Percentiles rank a stretch among this genome's conserved stretches.
phyloP scores from a whole-genome alignment of 192 early-diverging fungal genomes.

The Umbelopsis ramanniana region DNA sequence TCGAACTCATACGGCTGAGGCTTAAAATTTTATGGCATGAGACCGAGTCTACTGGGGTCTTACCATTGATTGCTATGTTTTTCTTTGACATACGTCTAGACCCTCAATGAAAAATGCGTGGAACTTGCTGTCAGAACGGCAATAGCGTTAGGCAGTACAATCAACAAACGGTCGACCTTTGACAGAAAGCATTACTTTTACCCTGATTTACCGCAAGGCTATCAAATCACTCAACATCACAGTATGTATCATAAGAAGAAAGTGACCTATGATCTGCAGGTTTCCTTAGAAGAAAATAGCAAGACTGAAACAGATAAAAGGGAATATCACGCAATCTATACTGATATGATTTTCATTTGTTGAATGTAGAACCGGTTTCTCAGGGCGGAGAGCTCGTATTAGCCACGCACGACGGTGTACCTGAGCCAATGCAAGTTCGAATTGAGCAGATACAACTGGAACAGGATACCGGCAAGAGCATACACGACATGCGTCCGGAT shows the following conservation, averaged over 20 bases:
- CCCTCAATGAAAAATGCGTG: constrained; percentile 76
- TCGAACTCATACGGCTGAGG: not conserved
- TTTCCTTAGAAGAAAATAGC: no score
- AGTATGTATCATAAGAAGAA: constrained; percentile 33
- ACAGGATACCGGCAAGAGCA: constrained; percentile 90
- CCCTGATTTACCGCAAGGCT: constrained; percentile 88
- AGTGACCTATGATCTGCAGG: no score
- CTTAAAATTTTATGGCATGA: not conserved
- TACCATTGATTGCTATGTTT: not conserved
- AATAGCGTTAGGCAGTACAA: constrained; percentile 66
- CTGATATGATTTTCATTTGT: not conserved
- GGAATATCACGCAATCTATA: not conserved
- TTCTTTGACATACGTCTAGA: constrained; percentile 30
- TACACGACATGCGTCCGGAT: constrained; percentile 63
- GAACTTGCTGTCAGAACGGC: constrained; percentile 74
- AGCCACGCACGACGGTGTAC: constrained; percentile 61
- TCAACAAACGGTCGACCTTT: constrained; percentile 73
- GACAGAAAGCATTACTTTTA: constrained; percentile 98
- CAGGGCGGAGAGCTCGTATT: constrained; percentile 68
- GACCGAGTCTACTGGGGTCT: not conserved
- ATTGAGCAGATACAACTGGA: constrained; percentile 92
- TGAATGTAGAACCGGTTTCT: constrained; percentile 70
- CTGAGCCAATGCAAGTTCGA: constrained; percentile 52
- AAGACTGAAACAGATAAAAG: not conserved
- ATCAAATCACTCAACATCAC: constrained; percentile 93